Percentiles rank a stretch among this genome's conserved stretches.
phyloP scores from a whole-genome alignment of 2,329 filamentous ascomycete genomes.

The Microdochium nivale region DNA sequence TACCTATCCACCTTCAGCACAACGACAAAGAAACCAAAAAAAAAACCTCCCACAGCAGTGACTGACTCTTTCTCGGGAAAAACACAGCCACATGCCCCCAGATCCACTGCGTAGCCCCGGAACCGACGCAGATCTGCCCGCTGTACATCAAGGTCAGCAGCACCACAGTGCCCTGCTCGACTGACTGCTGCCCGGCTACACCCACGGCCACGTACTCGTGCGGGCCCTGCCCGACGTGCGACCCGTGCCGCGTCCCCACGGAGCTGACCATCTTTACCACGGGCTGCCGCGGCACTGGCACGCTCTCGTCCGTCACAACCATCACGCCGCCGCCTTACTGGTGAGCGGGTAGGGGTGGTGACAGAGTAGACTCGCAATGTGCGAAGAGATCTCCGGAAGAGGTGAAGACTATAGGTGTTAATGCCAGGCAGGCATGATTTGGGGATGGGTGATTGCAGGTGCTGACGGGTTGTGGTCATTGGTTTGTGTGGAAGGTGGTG shows the following conservation, averaged over 20 bases:
- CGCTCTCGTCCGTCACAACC: slow-evolving; percentile 9
- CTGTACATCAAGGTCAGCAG: slow-evolving; percentile 20
- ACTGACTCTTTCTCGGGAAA: slow-evolving; percentile 3
- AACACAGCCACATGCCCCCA: slow-evolving; percentile 14
- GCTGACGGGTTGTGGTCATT: too few species aligned
- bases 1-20: too few species aligned
- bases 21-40: too few species aligned
- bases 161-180: slow-evolving; percentile 24
- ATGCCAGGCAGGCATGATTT: too few species aligned
- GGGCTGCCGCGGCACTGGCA: slow-evolving; percentile 12
- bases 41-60: too few species aligned
- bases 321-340: not conserved
- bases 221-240: slow-evolving; percentile 15
- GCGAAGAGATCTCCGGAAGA: too few species aligned
- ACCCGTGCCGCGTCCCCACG: slow-evolving; percentile 15
- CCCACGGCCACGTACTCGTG: slow-evolving; percentile 8
- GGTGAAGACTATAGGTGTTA: too few species aligned
- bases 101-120: slow-evolving; percentile 8
- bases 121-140: slow-evolving; percentile 18
- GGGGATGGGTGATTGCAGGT: too few species aligned
- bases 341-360: too few species aligned
- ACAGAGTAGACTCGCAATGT: too few species aligned
- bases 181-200: slow-evolving; percentile 28
- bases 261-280: slow-evolving; percentile 18
- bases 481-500: too few species aligned